Conservation (phyloP, 495 filamentous ascomycete species). For the Trichoderma reesei region DNA sequence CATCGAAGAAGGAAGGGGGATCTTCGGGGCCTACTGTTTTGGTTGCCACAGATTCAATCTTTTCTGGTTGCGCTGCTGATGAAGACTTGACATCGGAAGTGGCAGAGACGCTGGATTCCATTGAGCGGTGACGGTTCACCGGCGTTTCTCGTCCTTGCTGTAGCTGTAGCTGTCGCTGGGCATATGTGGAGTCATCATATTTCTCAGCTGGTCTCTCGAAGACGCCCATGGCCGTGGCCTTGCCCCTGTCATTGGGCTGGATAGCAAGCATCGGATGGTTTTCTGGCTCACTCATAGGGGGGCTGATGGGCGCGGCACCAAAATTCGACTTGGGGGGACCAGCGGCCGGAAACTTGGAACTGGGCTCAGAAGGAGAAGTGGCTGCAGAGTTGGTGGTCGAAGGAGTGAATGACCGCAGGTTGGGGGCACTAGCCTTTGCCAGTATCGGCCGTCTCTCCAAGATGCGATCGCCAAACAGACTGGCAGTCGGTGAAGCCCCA, state of each 20-base stretch:
- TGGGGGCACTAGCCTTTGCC: constrained; percentile 38
- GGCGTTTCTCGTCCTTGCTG: constrained; percentile 55
- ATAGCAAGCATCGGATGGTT: constrained; percentile 51
- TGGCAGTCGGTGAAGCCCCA: constrained; percentile 24
- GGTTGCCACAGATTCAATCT: constrained; percentile 16
- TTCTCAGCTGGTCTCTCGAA: constrained; percentile 69
- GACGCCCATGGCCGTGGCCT: constrained; percentile 74
- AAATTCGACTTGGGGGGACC: constrained; percentile 30
- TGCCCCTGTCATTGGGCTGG: constrained; percentile 68
- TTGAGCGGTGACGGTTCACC: constrained; percentile 20
- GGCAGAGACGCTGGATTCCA: constrained; percentile 24
- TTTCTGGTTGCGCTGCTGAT: constrained; percentile 13
- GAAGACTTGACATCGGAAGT: neutral
- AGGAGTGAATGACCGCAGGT: constrained; percentile 34
- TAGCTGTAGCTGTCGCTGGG: constrained; percentile 69
- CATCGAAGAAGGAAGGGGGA: constrained; percentile 6
- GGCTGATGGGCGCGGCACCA: constrained; percentile 58
- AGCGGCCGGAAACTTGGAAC: neutral
- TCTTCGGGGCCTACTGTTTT: neutral
- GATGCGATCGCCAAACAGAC: constrained; percentile 23
- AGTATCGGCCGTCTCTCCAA: constrained; percentile 26
- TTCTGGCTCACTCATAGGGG: constrained; percentile 59
- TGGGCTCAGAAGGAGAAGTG: constrained; percentile 2
- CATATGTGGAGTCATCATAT: constrained; percentile 79
- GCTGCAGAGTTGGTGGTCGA: constrained; percentile 18